phyloP scores from a whole-genome alignment of 2,329 filamentous ascomycete genomes.

The Arthrobotrys sinensis region DNA sequence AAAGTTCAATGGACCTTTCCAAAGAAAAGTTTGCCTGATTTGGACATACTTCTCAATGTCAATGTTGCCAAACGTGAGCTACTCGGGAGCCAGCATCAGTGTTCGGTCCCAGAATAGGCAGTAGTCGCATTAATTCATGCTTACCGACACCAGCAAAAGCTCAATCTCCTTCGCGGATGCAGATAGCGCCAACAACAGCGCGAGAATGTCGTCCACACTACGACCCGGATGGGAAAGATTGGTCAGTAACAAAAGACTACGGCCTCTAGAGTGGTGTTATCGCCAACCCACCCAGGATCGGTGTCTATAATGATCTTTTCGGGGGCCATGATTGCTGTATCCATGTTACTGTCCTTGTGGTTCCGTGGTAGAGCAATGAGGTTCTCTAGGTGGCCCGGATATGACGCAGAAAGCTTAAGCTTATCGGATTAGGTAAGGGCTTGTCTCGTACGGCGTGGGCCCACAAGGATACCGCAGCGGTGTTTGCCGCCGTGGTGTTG shows the following conservation, averaged over 20 bases:
- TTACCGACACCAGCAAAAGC: constrained; percentile 80
- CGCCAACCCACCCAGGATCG: constrained; percentile 76
- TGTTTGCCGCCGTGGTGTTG: constrained; percentile 1
- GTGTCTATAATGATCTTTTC: constrained; percentile 94
- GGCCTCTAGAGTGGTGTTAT: not conserved
- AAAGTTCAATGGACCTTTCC: too few species aligned
- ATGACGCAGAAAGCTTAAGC: constrained; percentile 12
- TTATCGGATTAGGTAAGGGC: constrained; percentile 15
- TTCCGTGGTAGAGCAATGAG: too few species aligned
- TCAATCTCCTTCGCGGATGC: constrained; percentile 87
- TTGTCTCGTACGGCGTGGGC: not conserved
- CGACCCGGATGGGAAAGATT: constrained; percentile 67
- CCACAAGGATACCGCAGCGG: not conserved
- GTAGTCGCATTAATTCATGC: not conserved
- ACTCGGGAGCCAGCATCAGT: not conserved
- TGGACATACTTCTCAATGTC: constrained; percentile 80
- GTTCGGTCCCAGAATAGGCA: not conserved
- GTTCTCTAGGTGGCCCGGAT: not conserved
- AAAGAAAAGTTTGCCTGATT: too few species aligned
- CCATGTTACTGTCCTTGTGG: not conserved
- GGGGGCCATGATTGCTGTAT: constrained; percentile 73
- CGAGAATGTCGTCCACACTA: constrained; percentile 89
- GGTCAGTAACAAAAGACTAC: not conserved
- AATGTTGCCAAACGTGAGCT: constrained; percentile 91
- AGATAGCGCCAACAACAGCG: constrained; percentile 87